A percentile compares a stretch with the other conserved stretches of the same genome.
Conservation (phyloP, 352 stramenopile species). For the Phytophthora pseudosyringae region DNA sequence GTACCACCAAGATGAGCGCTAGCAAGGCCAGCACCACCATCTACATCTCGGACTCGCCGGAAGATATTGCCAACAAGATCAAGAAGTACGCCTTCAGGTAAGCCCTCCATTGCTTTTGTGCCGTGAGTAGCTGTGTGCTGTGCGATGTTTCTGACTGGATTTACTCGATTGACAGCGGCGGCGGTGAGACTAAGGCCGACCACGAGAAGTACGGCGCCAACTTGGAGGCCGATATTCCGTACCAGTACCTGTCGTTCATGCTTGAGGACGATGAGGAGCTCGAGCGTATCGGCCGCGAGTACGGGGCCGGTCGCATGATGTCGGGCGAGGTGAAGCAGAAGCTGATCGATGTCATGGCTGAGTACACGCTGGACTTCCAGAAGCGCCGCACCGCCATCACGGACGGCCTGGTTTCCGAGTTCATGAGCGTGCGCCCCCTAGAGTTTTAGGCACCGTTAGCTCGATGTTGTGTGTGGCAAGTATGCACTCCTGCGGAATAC, state of each 20-base stretch:
- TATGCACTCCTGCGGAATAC: slow-evolving; percentile 1
- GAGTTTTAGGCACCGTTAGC: slow-evolving; percentile 81
- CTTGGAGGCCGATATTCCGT: slow-evolving; percentile 98
- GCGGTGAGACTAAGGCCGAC: slow-evolving; percentile 98
- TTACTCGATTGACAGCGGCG: slow-evolving; percentile 84
- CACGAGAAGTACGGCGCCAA: slow-evolving; percentile 99
- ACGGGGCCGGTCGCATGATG: slow-evolving; percentile 95
- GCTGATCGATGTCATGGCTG: slow-evolving; percentile 94
- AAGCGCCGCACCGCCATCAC: slow-evolving; percentile 93
- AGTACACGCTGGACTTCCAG: slow-evolving; percentile 96
- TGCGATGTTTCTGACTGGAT: slow-evolving; percentile 61
- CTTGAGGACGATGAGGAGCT: slow-evolving; percentile 99
- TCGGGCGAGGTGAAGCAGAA: slow-evolving; percentile 98
- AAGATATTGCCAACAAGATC: slow-evolving; percentile 95
- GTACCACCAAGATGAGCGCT: slow-evolving; percentile 98
- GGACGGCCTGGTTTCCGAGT: slow-evolving; percentile 96
- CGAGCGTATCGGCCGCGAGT: slow-evolving; percentile 93
- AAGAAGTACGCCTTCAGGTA: slow-evolving; percentile 90
- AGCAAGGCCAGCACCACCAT: slow-evolving; percentile 97
- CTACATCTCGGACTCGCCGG: slow-evolving; percentile 98
- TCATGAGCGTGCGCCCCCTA: slow-evolving; percentile 95
- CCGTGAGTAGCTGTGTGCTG: neutral
- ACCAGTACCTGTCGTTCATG: slow-evolving; percentile 99
- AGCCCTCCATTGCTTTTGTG: slow-evolving; percentile 3
- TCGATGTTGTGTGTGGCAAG: slow-evolving; percentile 17